Percentiles rank a stretch among this genome's conserved stretches.
phyloP scores from a whole-genome alignment of 768 basidiomycete genomes.

The Gymnopilus dilepis region DNA sequence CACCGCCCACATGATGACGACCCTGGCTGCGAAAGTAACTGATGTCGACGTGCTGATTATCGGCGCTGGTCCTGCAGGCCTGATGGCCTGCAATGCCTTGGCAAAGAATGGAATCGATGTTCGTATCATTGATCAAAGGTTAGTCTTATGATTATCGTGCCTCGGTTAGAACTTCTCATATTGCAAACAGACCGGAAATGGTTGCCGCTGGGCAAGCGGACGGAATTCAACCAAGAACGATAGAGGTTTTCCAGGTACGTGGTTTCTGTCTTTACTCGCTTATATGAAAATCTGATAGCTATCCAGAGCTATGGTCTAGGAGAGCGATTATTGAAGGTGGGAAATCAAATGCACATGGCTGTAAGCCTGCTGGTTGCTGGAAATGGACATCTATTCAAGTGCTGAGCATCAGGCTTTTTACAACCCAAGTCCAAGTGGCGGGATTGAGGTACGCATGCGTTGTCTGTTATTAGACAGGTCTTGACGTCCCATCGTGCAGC shows the following conservation, averaged over 20 bases:
- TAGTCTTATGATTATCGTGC: slow-evolving; percentile 8
- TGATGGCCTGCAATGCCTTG: slow-evolving; percentile 74
- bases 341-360: slow-evolving; percentile 71
- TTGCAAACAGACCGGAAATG: slow-evolving; percentile 45
- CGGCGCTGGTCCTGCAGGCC: slow-evolving; percentile 64
- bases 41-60: slow-evolving; percentile 64
- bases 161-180: not conserved
- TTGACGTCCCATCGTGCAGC: slow-evolving; percentile 38
- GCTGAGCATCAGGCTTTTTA: slow-evolving; percentile 66
- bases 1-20: slow-evolving; percentile 7
- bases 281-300: not conserved
- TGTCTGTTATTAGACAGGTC: not conserved
- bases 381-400: not conserved
- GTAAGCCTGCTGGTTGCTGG: slow-evolving; percentile 43
- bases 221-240: slow-evolving; percentile 60
- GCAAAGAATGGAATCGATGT: slow-evolving; percentile 61
- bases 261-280: not conserved
- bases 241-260: slow-evolving; percentile 58
- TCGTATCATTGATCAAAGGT: slow-evolving; percentile 66
- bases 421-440: slow-evolving; percentile 63
- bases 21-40: slow-evolving; percentile 14
- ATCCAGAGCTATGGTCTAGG: slow-evolving; percentile 78
- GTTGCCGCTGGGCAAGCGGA: slow-evolving; percentile 63
- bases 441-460: slow-evolving; percentile 56
- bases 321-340: slow-evolving; percentile 64